Conservation (phyloP, 768 basidiomycete genomes). For the Pulveroboletus sp. region DNA sequence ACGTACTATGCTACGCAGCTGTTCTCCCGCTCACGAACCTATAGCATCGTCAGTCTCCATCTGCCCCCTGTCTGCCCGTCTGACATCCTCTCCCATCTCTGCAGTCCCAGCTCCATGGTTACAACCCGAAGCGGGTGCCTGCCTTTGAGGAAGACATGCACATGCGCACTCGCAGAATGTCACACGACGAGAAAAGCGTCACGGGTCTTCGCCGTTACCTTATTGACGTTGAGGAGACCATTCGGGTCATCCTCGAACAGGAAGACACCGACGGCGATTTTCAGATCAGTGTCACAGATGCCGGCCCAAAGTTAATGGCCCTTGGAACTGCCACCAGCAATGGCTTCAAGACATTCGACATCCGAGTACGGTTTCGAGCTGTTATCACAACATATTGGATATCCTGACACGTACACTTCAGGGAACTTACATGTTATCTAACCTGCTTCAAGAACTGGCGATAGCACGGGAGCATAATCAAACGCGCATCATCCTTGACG, state of each 20-base stretch:
- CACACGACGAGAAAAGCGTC: conserved; percentile 86
- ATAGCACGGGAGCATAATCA: conserved; percentile 92
- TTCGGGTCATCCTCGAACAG: conserved; percentile 92
- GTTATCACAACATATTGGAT: background rate
- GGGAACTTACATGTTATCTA: conserved; percentile 99
- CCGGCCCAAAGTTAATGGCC: conserved; percentile 93
- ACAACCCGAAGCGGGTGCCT: conserved; percentile 64
- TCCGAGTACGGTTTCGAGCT: conserved; percentile 53
- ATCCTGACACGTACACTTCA: conserved; percentile 30
- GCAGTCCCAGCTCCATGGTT: conserved; percentile 69
- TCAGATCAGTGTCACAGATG: conserved; percentile 94
- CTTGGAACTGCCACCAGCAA: conserved; percentile 96
- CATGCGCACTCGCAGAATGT: conserved; percentile 70
- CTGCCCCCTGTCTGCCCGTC: conserved; percentile 2
- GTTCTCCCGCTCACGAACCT: conserved; percentile 80
- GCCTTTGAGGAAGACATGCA: conserved; percentile 77
- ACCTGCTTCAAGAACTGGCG: conserved; percentile 96
- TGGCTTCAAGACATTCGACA: conserved; percentile 96
- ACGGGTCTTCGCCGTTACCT: conserved; percentile 83
- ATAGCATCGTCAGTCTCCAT: conserved; percentile 63
- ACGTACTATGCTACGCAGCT: conserved; percentile 82
- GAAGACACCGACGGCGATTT: conserved; percentile 98
- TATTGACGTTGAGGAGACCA: conserved; percentile 97
- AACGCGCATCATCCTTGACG: conserved; percentile 97
- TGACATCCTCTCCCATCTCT: conserved; percentile 12